A percentile compares a stretch with the other conserved stretches of the same genome.
Conservation (phyloP, 179 eudicot genomes). For the Spergularia azorica region DNA sequence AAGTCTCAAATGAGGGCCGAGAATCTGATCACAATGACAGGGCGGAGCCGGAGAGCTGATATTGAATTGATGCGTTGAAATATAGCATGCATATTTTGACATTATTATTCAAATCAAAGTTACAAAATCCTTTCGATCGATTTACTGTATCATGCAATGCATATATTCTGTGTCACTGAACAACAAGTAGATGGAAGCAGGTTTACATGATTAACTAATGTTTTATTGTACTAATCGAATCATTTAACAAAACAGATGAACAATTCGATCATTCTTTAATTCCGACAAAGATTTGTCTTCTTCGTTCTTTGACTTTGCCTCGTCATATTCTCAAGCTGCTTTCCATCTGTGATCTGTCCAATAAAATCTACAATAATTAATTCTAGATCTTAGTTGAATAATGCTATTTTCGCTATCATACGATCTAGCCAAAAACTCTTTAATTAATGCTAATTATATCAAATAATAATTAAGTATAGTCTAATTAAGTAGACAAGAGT, state of each 20-base stretch:
- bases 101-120: neutral
- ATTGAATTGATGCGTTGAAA: no score
- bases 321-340: neutral
- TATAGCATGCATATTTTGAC: no score
- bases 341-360: slow-evolving; percentile 12
- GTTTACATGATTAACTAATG: neutral
- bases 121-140: slow-evolving; percentile 3
- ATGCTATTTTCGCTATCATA: no score
- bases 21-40: no score
- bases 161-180: neutral
- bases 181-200: neutral
- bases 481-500: no score
- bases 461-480: no score
- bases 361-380: neutral
- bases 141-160: neutral
- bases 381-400: no score
- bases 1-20: no score
- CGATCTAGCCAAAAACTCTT: no score
- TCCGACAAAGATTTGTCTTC: slow-evolving; percentile 14
- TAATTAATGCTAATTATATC: no score
- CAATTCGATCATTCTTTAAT: neutral
- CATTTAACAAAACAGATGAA: neutral
- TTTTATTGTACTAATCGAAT: slow-evolving; percentile 11
- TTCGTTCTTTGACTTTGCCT: neutral
- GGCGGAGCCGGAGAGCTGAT: no score